Conservation (phyloP, 2,329 filamentous ascomycete genomes). For the Canariomyces notabilis region DNA sequence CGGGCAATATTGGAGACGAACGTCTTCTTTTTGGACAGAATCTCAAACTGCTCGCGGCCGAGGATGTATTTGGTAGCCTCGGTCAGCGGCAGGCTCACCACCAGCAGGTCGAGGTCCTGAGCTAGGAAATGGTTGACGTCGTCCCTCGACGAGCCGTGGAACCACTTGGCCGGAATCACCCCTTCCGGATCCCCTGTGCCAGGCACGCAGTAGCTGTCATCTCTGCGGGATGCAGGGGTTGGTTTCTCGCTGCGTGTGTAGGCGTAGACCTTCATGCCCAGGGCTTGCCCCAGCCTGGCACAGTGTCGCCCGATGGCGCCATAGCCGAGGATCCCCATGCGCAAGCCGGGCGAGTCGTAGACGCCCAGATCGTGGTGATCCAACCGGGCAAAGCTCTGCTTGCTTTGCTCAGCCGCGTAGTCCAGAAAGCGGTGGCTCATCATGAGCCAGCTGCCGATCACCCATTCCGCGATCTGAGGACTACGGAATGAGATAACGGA, state of each 20-base stretch:
- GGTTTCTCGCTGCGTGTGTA: conserved; percentile 58
- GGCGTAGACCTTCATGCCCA: conserved; percentile 64
- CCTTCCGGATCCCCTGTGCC: conserved; percentile 50
- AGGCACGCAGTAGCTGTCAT: conserved; percentile 59
- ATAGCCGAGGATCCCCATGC: conserved; percentile 41
- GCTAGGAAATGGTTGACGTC: conserved; percentile 38
- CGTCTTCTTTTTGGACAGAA: conserved; percentile 39
- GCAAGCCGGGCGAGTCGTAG: conserved; percentile 31
- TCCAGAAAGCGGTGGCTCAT: conserved; percentile 23
- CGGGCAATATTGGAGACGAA: conserved; percentile 64
- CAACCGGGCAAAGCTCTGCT: conserved; percentile 11
- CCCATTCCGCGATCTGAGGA: conserved; percentile 32
- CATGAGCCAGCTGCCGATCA: conserved; percentile 28
- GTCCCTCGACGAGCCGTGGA: conserved; percentile 31
- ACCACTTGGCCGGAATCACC: conserved; percentile 39
- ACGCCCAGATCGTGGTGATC: neutral
- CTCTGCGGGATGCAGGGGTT: conserved; percentile 53
- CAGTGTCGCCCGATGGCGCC: conserved; percentile 41
- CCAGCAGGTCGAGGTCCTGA: conserved; percentile 39
- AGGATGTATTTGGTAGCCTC: conserved; percentile 37
- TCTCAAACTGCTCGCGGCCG: conserved; percentile 38
- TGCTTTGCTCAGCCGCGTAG: conserved; percentile 21
- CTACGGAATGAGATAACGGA: conserved; percentile 17
- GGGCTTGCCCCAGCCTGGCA: conserved; percentile 46
- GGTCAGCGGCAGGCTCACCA: conserved; percentile 40